Base-by-base conservation (phyloP, 495 filamentous ascomycete genomes). In the Chlorociboria aeruginascens region DNA sequence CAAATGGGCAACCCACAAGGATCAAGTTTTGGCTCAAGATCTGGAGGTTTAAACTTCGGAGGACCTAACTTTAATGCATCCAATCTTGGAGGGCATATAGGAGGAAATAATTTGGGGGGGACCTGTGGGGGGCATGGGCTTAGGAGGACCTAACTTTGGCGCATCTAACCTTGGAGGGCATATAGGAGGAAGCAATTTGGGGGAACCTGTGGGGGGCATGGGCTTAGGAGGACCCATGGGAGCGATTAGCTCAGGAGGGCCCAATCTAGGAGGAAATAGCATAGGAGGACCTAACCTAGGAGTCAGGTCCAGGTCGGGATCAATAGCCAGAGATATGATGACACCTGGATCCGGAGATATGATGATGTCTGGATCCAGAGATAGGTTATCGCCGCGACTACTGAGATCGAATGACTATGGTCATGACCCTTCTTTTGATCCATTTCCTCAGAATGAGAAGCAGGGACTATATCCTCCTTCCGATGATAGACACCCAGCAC, bases 361-460 rank as follows among this genome's bases (percentile, higher is more conserved):
- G 34, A 40, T n/a, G 14, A 32, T 9, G 28, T 30, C 42, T 16
- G 30, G 11, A 10, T 33, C 32, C 33, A 16, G 42, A 44, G 20
- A 31, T n/a, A 16, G 6, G 31, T 13, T 11, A 32, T n/a, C 13
- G 36, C 36, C 13, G 36, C 36, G 13, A n/a, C 11, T 17, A 39
- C 11, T 39, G 20, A 38, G 20, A 11, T 12, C 13, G 38, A 9
- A 10, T 30, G 14, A 45, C 51, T 8, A 43, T 37, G 17, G 40
- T 16, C 3, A 14, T 37, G 16, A 36, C 1, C 13, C 34, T 14
- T 30, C 8, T 7, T n/a, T 40, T 32, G 34, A 16, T 33, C 35
- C 43, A 10, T 14, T 57, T 39, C 46, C 43, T n/a, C 46, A 50
- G 13, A 30, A 41, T 17, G 54, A 57, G 32, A 57, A 57, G 29